Conservation (phyloP, 768 basidiomycete genomes). For the Naganishia antarctica region DNA sequence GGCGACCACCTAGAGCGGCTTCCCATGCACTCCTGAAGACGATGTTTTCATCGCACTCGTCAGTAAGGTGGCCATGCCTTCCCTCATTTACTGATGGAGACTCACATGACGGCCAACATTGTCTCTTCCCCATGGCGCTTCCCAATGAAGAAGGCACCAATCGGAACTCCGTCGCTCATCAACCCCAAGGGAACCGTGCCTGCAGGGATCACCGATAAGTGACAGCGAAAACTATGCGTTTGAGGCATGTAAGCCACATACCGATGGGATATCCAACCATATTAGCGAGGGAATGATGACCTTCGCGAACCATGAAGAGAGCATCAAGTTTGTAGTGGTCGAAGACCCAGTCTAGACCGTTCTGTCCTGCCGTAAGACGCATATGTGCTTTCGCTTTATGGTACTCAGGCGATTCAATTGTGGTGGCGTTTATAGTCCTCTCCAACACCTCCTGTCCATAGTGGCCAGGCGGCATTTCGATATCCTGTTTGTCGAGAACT, state of each 20-base stretch:
- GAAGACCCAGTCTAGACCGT: constrained; percentile 30
- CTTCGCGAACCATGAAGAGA: constrained; percentile 27
- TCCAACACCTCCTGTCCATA: constrained; percentile 32
- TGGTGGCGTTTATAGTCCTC: constrained; percentile 18
- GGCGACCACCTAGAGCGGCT: not conserved
- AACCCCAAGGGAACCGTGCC: constrained; percentile 17
- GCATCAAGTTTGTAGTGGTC: constrained; percentile 29
- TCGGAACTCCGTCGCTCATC: constrained; percentile 21
- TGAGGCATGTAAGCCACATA: constrained; percentile 8
- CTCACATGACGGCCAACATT: constrained; percentile 17
- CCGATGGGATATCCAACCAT: constrained; percentile 31
- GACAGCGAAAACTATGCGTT: not conserved
- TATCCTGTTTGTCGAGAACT: not conserved
- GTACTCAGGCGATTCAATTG: constrained; percentile 28
- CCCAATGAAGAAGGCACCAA: constrained; percentile 25
- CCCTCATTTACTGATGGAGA: too few relatives aligned
- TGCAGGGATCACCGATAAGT: not conserved
- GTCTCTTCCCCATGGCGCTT: constrained; percentile 18
- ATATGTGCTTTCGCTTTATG: constrained; percentile 27
- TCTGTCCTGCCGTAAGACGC: constrained; percentile 24
- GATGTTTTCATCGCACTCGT: too few relatives aligned
- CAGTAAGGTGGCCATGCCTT: not conserved
- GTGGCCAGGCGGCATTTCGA: constrained; percentile 31
- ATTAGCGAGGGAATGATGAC: constrained; percentile 31
- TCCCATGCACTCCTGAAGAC: constrained; percentile 20